Percentiles rank a stretch among this genome's conserved stretches.
phyloP scores from a whole-genome alignment of 306 rosid genomes.

The Acmispon strigosus region DNA sequence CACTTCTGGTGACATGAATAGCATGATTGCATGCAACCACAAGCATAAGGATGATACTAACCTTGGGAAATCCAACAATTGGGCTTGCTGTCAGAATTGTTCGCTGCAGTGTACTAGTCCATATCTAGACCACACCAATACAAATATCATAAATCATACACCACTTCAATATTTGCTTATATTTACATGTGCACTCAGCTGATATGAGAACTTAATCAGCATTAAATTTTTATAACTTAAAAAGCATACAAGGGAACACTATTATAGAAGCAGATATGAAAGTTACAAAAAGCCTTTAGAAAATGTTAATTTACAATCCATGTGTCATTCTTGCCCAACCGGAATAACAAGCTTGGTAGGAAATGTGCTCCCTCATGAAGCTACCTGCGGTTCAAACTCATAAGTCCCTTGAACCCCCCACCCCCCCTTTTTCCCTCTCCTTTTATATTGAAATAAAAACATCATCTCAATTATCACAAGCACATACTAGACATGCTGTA shows the following conservation, averaged over 20 bases:
- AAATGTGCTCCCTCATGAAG: no score
- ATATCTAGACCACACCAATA: constrained; percentile 53
- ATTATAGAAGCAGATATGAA: neutral
- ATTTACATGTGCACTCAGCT: constrained; percentile 1
- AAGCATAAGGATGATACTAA: constrained; percentile 28
- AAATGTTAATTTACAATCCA: no score
- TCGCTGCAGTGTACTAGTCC: constrained; percentile 98
- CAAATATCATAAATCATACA: constrained; percentile 19
- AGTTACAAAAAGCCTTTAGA: neutral
- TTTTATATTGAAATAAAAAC: no score
- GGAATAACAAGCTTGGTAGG: no score
- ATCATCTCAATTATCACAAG: no score
- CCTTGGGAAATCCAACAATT: constrained; percentile 94
- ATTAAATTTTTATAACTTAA: neutral
- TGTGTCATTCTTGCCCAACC: no score
- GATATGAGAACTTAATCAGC: constrained; percentile 7
- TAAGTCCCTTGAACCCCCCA: no score
- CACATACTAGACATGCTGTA: no score
- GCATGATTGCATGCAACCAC: constrained; percentile 13
- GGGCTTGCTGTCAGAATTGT: constrained; percentile 86
- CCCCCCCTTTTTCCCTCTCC: no score
- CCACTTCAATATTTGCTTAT: neutral
- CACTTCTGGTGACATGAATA: neutral
- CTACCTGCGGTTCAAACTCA: no score
- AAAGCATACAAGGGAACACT: neutral